Evolutionary conservation across 345 rosid species (phyloP).

Genomic region (Cochlearia excelsa): DNA sequence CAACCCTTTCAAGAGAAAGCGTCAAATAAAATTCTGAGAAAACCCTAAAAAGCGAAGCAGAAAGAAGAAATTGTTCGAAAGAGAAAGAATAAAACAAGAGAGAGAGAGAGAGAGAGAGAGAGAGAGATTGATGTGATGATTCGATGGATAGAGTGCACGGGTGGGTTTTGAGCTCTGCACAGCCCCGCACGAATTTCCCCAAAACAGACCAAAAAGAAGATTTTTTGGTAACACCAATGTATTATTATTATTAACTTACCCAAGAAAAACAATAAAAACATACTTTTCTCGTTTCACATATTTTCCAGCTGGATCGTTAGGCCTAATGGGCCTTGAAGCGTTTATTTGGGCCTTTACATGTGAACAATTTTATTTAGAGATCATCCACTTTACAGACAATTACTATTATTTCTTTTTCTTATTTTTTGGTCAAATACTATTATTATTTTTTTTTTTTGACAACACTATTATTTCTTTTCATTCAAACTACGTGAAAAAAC

Average conservation of each 20-base stretch:
- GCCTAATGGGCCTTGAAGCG: not conserved
- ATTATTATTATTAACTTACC: not conserved
- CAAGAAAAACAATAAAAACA: not conserved
- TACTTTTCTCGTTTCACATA: not conserved
- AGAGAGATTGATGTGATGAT: conserved; percentile 33
- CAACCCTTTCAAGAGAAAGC: conserved; percentile 38
- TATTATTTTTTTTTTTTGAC: no score
- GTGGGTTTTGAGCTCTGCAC: conserved; percentile 37
- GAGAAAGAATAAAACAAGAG: conserved; percentile 1
- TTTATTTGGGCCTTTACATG: not conserved
- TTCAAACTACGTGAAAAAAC: no score
- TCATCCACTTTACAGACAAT: no score
- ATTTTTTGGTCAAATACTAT: no score
- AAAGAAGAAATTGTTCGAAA: conserved; percentile 20
- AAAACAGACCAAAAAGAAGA: no score
- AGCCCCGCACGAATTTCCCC: no score
- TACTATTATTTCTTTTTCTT: no score
- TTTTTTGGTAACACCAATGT: not conserved
- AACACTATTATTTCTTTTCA: no score
- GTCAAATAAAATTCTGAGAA: conserved; percentile 20
- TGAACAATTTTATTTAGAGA: no score
- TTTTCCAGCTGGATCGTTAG: not conserved
- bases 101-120: conserved; percentile 26
- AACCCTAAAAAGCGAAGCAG: conserved; percentile 31
- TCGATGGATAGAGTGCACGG: conserved; percentile 45